A percentile compares a stretch with the other conserved stretches of the same genome.
phyloP scores from a whole-genome alignment of 2,329 filamentous ascomycete species.

The Sclerotinia nivalis region DNA sequence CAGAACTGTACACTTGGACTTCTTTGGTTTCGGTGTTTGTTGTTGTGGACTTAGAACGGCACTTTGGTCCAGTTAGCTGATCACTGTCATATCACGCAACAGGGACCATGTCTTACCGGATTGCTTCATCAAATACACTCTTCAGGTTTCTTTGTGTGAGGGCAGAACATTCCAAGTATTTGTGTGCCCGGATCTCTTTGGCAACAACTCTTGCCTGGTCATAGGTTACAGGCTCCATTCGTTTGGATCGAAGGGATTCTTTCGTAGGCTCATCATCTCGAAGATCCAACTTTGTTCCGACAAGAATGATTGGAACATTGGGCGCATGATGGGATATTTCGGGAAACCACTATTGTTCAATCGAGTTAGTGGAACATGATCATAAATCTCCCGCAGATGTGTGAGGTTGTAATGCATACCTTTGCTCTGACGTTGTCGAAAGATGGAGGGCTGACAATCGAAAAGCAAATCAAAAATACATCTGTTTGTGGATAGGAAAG shows the following conservation, averaged over 20 bases:
- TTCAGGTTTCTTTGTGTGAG: conserved; percentile 96
- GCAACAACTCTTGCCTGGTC: conserved; percentile 86
- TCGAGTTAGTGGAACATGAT: conserved; percentile 24
- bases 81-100: not conserved
- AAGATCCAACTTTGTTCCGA: conserved; percentile 95
- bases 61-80: conserved; percentile 45
- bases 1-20: conserved; percentile 69
- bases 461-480: conserved; percentile 98
- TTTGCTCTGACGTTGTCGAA: conserved; percentile 99
- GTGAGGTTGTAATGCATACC: conserved; percentile 55
- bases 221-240: conserved; percentile 96
- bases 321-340: conserved; percentile 97
- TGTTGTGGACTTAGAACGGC: conserved; percentile 71
- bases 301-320: conserved; percentile 92
- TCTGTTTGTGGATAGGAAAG: conserved; percentile 98
- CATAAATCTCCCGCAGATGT: conserved; percentile 5
- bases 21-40: conserved; percentile 58
- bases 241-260: conserved; percentile 81
- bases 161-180: conserved; percentile 97
- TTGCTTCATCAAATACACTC: conserved; percentile 98
- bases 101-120: conserved; percentile 68
- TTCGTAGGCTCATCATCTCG: conserved; percentile 83
- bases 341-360: conserved; percentile 75
- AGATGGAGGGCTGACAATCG: conserved; percentile 93
- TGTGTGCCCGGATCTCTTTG: conserved; percentile 93